Evolutionary conservation across 768 basidiomycete genomes (phyloP), one percentile per base, ranked within the genome.

Genomic region (Podaxis sp.): DNA sequence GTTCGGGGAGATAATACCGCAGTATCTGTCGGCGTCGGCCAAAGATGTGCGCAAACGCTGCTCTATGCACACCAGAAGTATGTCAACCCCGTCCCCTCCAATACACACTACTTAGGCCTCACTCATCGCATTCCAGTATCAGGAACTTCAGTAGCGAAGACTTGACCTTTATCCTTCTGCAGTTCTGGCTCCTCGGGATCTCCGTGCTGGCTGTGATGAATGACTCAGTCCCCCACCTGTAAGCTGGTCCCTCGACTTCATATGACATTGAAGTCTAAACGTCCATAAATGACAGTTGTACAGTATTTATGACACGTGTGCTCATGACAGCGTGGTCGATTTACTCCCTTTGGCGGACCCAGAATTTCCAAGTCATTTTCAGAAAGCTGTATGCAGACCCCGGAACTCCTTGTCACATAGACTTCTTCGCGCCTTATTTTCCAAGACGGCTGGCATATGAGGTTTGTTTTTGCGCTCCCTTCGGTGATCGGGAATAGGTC

Each of bases 191-290:
- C 5, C 73, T 85, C 25, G 75, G 72, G 0, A 77, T 85, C 29
- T 81, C 82, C n/a, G 64, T 80, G n/a, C 69, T 80, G 29, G 81
- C 80, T 2, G 77, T 85, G 61, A 63, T 80, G 17, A 76, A 76
- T 40, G 80, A 83, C 61, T 85, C 84, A 1, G 78, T 84, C 2
- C 82, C 86, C 17, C 85, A 86, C 66, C 70, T 80, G 84, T 85
- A 65, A 59, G 80, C 67, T 25, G 38, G 4, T 24, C 40, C 24
- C n/a, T 38, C 33, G 15, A 19, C 22, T 13, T 4, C 5, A 2
- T 33, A 19, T 52, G 17, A 29, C 38, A 3, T 33, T 38, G 27
- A 41, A 19, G 12, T 40, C 59, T 27, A 55, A 55, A 38, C 8
- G 11, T 13, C 47, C 5, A 25, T 33, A 27, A 56, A 12, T 40